These are phyloP conservation scores for Acaromyces ingoldii DNA, from an alignment of 1,284 basidiomycete species.

Conservation along the genomic window DNA sequence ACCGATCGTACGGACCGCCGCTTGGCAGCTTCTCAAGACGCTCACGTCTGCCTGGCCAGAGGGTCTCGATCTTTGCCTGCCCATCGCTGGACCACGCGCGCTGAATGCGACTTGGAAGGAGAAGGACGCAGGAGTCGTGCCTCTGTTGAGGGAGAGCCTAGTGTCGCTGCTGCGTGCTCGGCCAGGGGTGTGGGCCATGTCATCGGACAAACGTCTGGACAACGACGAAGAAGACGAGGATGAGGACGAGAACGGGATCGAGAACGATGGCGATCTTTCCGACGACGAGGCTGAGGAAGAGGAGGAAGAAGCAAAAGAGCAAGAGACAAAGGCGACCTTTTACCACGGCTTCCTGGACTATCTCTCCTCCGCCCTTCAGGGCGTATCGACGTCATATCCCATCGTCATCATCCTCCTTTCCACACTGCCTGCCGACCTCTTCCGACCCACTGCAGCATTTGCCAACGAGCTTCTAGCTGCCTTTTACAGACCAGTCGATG, in stretches of 20 bases:
- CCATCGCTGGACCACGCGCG: conserved; percentile 18
- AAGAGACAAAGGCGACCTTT: neutral
- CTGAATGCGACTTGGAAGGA: conserved; percentile 42
- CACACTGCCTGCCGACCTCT: conserved; percentile 62
- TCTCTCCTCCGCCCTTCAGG: conserved; percentile 4
- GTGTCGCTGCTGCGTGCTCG: conserved; percentile 31
- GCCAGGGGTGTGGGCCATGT: conserved; percentile 48
- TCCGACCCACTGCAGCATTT: conserved; percentile 50
- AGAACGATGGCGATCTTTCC: conserved; percentile 17
- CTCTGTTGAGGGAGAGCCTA: conserved; percentile 28
- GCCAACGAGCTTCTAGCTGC: conserved; percentile 61
- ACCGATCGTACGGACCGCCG: conserved; percentile 28
- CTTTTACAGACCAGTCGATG: conserved; percentile 71
- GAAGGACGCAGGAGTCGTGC: conserved; percentile 25
- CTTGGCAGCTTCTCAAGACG: conserved; percentile 26
- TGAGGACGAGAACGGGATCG: conserved; percentile 4
- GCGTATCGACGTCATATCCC: conserved; percentile 64
- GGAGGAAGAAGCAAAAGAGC: conserved; percentile 2
- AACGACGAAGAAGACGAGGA: conserved; percentile 15
- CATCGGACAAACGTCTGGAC: too few relatives aligned
- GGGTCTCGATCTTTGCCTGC: neutral
- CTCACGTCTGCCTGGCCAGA: neutral
- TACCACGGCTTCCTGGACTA: neutral
- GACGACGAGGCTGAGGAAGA: conserved; percentile 14
- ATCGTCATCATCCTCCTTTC: conserved; percentile 70